Percentiles rank a stretch among this genome's conserved stretches.
These are phyloP conservation scores for Cochlearia excelsa DNA, from an alignment of 345 rosid genomes.

Conservation along the genomic window DNA sequence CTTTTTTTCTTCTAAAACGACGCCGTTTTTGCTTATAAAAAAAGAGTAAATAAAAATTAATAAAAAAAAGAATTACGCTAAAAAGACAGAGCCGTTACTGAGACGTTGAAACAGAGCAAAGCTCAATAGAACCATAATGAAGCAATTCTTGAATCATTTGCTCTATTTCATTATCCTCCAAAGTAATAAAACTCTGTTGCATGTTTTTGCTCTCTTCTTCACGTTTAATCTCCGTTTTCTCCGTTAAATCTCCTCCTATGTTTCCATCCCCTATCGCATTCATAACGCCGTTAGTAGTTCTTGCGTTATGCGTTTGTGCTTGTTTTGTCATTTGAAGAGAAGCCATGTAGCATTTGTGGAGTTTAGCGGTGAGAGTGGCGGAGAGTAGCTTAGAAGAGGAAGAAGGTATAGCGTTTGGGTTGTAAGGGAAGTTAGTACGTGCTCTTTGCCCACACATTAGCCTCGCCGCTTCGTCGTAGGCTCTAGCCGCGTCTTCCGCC, in stretches of 20 bases:
- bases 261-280: conserved; percentile 21
- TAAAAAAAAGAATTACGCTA: conserved; percentile 12
- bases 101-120: conserved; percentile 50
- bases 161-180: conserved; percentile 89
- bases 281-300: not conserved
- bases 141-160: conserved; percentile 95
- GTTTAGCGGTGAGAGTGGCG: conserved; percentile 82
- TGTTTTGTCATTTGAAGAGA: conserved; percentile 79
- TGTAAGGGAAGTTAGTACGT: conserved; percentile 87
- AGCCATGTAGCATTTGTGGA: conserved; percentile 92
- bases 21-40: conserved; percentile 5
- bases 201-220: conserved; percentile 38
- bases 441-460: conserved; percentile 96
- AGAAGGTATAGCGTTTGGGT: conserved; percentile 62
- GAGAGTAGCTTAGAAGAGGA: conserved; percentile 85
- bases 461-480: conserved; percentile 97
- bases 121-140: conserved; percentile 77
- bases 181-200: conserved; percentile 46
- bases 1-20: conserved; percentile 4
- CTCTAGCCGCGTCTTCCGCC: conserved; percentile 93
- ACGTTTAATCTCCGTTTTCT: conserved; percentile 45
- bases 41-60: not conserved
- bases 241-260: conserved; percentile 25
- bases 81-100: conserved; percentile 28
- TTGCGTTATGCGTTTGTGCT: conserved; percentile 24